Evolutionary conservation across 2,329 filamentous ascomycete genomes (phyloP).

Genomic region (Ceratocystis diversiconidia): DNA sequence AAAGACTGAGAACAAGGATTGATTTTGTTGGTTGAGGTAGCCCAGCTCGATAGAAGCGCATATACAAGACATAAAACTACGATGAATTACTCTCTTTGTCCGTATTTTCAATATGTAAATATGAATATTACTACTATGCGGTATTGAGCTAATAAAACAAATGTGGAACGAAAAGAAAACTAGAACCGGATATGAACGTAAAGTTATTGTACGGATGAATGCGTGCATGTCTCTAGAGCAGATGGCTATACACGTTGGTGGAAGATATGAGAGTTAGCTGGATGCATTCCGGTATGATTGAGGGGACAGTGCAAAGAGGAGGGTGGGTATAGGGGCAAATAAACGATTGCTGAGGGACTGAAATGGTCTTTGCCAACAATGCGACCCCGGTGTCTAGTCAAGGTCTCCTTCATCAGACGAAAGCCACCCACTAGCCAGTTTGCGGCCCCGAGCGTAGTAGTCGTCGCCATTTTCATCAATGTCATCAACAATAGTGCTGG

Average conservation of each 20-base stretch:
- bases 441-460: slow-evolving; percentile 16
- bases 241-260: neutral
- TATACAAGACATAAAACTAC: no score
- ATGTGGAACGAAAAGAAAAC: slow-evolving; percentile 16
- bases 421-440: slow-evolving; percentile 13
- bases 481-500: slow-evolving; percentile 2
- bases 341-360: neutral
- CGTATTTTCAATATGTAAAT: neutral
- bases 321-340: neutral
- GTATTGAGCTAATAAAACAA: slow-evolving; percentile 24
- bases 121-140: slow-evolving; percentile 6
- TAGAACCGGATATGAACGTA: neutral
- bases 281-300: neutral
- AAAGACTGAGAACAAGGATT: neutral
- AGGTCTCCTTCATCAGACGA: slow-evolving; percentile 15
- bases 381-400: slow-evolving; percentile 8
- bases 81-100: no score
- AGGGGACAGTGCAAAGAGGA: neutral
- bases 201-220: neutral
- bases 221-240: neutral
- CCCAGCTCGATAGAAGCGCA: no score
- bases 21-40: neutral
- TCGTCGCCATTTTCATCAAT: slow-evolving; percentile 17
- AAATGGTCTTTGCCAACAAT: neutral
- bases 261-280: neutral